A percentile compares a stretch with the other conserved stretches of the same genome.
Conservation (phyloP, 2,329 filamentous ascomycete species). For the Alternaria atra region DNA sequence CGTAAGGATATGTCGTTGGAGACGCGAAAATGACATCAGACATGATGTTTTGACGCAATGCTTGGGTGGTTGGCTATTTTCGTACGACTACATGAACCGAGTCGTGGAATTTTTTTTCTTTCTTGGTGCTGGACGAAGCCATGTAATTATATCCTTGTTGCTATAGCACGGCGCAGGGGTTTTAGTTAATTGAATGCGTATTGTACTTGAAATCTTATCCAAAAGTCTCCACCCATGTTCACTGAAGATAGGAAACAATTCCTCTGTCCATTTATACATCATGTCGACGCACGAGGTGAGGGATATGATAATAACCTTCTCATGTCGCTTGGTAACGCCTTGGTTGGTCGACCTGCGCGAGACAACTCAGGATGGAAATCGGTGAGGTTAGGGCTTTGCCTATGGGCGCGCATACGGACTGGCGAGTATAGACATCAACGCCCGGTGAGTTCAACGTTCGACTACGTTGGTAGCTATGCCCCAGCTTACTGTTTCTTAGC, state of each 20-base stretch:
- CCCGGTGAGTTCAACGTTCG: neutral
- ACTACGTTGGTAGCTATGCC: neutral
- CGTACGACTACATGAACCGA: neutral
- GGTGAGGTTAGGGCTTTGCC: neutral
- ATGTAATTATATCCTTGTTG: slow-evolving; percentile 14
- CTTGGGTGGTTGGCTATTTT: neutral
- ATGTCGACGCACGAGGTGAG: neutral
- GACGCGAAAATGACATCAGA: neutral
- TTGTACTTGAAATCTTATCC: neutral
- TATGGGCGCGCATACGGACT: neutral
- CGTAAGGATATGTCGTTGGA: neutral
- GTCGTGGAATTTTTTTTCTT: neutral
- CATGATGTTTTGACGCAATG: neutral
- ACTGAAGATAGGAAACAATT: neutral
- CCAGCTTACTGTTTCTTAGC: slow-evolving; percentile 67
- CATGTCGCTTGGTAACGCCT: neutral
- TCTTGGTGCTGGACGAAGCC: slow-evolving; percentile 1
- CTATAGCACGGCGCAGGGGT: slow-evolving; percentile 3
- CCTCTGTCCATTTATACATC: neutral
- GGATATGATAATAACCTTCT: neutral
- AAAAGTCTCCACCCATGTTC: neutral
- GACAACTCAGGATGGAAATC: neutral
- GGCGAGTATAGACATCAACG: neutral
- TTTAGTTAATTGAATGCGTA: neutral
- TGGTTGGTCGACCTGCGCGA: neutral